phyloP scores from a whole-genome alignment of 306 rosid genomes.

The Gynostemma pentaphyllum region DNA sequence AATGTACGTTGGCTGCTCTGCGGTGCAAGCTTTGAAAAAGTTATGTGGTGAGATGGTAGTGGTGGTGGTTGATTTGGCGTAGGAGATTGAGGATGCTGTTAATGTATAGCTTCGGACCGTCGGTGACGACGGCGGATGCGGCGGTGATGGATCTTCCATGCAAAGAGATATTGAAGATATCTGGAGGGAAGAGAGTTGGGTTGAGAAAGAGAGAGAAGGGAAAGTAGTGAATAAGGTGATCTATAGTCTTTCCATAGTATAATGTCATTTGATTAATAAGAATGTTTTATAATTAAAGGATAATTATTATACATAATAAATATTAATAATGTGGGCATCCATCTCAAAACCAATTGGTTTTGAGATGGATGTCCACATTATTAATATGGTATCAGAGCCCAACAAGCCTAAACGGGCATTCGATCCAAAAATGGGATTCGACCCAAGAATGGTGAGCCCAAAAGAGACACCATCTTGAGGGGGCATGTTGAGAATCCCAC shows the following conservation, averaged over 20 bases:
- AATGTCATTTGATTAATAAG: neutral
- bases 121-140: constrained; percentile 1
- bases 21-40: constrained; percentile 42
- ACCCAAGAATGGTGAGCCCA: too few species aligned
- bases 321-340: too few species aligned
- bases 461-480: too few species aligned
- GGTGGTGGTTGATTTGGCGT: constrained; percentile 45
- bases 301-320: too few species aligned
- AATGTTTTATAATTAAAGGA: neutral
- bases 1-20: constrained; percentile 43
- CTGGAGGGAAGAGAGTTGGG: neutral
- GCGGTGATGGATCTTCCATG: constrained; percentile 32
- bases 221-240: neutral
- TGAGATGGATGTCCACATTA: too few species aligned
- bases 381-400: too few species aligned
- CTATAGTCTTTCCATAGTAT: neutral
- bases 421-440: too few species aligned
- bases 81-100: constrained; percentile 63
- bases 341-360: too few species aligned
- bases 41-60: constrained; percentile 16
- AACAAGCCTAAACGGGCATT: too few species aligned
- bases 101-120: constrained; percentile 36
- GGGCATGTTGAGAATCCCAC: too few species aligned
- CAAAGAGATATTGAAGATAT: neutral
- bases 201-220: neutral